Evolutionary conservation across 495 filamentous ascomycete genomes (phyloP), one percentile per base, ranked within the genome.

Genomic region (Penicillium maclennaniae): DNA sequence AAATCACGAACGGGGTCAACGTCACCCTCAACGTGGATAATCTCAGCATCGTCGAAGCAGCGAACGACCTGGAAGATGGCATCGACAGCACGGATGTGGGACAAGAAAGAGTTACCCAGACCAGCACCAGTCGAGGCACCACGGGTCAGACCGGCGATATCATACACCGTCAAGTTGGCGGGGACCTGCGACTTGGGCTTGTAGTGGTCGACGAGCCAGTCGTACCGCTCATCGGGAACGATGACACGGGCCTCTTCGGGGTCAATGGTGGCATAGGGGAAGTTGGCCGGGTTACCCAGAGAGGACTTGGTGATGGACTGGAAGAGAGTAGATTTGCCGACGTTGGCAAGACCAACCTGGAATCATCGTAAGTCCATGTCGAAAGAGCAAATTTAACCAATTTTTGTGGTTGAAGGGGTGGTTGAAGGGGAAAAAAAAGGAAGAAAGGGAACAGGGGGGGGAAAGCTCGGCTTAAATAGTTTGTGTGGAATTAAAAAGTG

Each of bases 51-150:
- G 67, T 99, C 95, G 74, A 99, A 99, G 76, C 88, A 96, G 60
- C 95, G 86, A 36, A 99, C 95, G 39, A 99, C 95, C 77, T 97
- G 92, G 82, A 97, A 99, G 75, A 99, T 96, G 69, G 95, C 95
- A 78, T 99, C 95, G 76, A 99, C 95, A 47, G 93, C 95, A 66
- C 95, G 90, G 63, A 99, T 99, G 70, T 99, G 95, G 14, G 92
- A 97, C 71, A 99, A 77, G 83, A 99, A 99, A 54, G 92, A 84
- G 73, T 99, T 99, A 63, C 95, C 95, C 37, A 99, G 84, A 78
- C 95, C 95, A 56, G 91, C 93, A 73, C 95, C 95, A 51, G 92
- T 97, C 5, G 95, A 99, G 39, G 95, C 92, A 53, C 95, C 95
- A 58, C 90, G 84, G 34, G 95, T 99, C 57, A 99, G 79, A 75